Conservation (phyloP, 768 basidiomycete species). For the Steccherinum ochraceum region DNA sequence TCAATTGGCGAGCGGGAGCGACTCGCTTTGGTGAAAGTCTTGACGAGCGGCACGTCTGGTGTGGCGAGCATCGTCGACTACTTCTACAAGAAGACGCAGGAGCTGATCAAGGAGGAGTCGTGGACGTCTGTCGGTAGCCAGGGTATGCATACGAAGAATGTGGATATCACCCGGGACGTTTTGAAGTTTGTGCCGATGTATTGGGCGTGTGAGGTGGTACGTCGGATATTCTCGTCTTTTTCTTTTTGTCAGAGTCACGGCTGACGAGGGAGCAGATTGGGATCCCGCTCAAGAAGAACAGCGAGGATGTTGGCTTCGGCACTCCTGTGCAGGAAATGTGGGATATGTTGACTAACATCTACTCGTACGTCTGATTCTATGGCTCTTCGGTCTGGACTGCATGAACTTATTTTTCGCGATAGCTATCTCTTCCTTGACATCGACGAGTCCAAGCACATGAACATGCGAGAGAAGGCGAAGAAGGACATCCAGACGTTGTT, state of each 20-base stretch:
- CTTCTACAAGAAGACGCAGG: constrained; percentile 61
- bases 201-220: constrained; percentile 68
- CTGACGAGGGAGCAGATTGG: constrained; percentile 46
- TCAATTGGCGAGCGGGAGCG: constrained; percentile 37
- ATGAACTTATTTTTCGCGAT: no score
- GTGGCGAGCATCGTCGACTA: constrained; percentile 46
- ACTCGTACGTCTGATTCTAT: no score
- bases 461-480: constrained; percentile 44
- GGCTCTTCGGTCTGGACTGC: no score
- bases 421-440: constrained; percentile 70
- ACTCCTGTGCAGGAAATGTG: constrained; percentile 61
- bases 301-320: constrained; percentile 44
- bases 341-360: constrained; percentile 56
- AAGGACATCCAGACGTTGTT: constrained; percentile 48
- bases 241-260: background rate
- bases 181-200: constrained; percentile 56
- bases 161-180: constrained; percentile 69
- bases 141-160: constrained; percentile 35
- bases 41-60: constrained; percentile 43
- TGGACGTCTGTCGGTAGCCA: constrained; percentile 51
- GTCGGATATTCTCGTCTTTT: constrained; percentile 18
- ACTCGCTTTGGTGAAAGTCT: constrained; percentile 37
- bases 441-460: constrained; percentile 53
- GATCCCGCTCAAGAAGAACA: constrained; percentile 50
- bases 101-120: constrained; percentile 48